Percentiles rank a stretch among this genome's conserved stretches.
Evolutionary conservation across 371 early-diverging fungal genomes (phyloP).

Genomic region (Nematocida sp.): DNA sequence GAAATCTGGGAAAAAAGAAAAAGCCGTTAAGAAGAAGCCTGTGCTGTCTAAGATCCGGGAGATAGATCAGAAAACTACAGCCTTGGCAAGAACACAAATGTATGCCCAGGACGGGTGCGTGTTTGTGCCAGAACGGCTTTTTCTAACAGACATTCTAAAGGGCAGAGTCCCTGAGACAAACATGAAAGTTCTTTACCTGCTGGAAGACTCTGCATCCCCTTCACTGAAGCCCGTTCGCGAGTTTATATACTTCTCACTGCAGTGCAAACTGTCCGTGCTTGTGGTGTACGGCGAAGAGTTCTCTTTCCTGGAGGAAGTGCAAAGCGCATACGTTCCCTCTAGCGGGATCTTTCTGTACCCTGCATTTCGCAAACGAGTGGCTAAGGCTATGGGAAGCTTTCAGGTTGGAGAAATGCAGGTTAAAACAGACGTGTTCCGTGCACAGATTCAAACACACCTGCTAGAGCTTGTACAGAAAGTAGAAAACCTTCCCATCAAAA

Average conservation of each 20-base stretch:
- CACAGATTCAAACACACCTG: slow-evolving; percentile 7
- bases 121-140: slow-evolving; percentile 15
- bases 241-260: slow-evolving; percentile 7
- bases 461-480: slow-evolving; percentile 3
- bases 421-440: not conserved
- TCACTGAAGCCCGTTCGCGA: not conserved
- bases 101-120: not conserved
- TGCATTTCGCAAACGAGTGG: slow-evolving; percentile 8
- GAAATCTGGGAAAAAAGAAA: not conserved
- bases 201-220: not conserved
- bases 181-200: not conserved
- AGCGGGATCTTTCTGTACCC: slow-evolving; percentile 34
- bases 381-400: slow-evolving; percentile 1
- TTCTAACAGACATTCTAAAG: slow-evolving; percentile 21
- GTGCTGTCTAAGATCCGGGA: not conserved
- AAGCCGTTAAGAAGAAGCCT: not conserved
- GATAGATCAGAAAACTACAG: not conserved
- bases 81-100: not conserved
- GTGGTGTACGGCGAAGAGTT: not conserved
- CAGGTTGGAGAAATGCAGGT: slow-evolving; percentile 7
- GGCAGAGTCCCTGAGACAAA: not conserved
- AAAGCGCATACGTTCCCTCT: not conserved
- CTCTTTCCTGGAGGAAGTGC: not conserved
- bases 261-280: not conserved
- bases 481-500: not conserved